Evolutionary conservation across 2,329 filamentous ascomycete genomes (phyloP).

Genomic region (Colletotrichum spinosum): DNA sequence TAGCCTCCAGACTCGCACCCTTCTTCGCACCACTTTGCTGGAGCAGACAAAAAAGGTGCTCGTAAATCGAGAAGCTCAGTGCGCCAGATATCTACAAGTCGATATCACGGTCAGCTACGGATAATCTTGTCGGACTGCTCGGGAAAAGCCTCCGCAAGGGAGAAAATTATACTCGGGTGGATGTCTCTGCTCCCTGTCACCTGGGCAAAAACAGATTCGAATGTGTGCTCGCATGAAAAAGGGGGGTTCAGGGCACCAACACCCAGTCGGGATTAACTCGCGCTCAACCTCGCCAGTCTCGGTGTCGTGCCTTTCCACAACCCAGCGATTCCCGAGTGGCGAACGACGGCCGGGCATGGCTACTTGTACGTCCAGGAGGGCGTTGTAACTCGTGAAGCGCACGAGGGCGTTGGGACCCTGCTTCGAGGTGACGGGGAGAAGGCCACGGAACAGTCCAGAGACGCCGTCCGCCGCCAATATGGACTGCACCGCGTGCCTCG

Average conservation of each 20-base stretch:
- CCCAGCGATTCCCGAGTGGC: not conserved
- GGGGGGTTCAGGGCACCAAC: too few species aligned
- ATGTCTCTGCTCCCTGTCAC: too few species aligned
- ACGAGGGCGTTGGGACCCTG: conserved; percentile 42
- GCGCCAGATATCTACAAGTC: not conserved
- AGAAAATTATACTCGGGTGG: not conserved
- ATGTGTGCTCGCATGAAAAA: too few species aligned
- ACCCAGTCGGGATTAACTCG: not conserved
- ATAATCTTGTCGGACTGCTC: not conserved
- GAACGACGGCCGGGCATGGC: conserved; percentile 6
- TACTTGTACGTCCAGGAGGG: conserved; percentile 34
- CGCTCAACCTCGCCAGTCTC: conserved; percentile 14
- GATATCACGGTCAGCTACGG: not conserved
- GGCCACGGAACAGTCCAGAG: conserved; percentile 37
- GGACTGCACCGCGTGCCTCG: conserved; percentile 7
- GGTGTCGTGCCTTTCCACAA: conserved; percentile 23
- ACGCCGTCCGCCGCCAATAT: conserved; percentile 7
- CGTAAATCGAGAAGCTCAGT: conserved; percentile 1
- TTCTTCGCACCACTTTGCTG: not conserved
- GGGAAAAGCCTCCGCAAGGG: not conserved
- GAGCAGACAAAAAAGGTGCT: not conserved
- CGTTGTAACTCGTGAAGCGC: conserved; percentile 42
- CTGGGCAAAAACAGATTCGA: too few species aligned
- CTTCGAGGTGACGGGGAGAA: conserved; percentile 39
- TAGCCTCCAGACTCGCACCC: not conserved